Conservation (phyloP, 139 green algal species). For the Mychonastes homosphaera region DNA sequence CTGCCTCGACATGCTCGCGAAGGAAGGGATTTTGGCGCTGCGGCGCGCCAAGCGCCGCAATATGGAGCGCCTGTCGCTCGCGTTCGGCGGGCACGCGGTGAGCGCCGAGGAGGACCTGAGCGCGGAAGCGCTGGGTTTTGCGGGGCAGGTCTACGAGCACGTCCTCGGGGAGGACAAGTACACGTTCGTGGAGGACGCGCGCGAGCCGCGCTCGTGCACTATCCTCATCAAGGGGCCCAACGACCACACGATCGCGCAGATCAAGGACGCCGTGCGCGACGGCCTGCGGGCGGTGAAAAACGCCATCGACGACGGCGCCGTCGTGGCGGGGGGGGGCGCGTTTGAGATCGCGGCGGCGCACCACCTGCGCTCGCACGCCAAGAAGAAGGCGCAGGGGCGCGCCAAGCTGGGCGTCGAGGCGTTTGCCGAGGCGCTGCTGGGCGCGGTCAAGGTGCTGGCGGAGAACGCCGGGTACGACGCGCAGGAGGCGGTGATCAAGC, state of each 20-base stretch:
- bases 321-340: slow-evolving; percentile 77
- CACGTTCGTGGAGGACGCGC: slow-evolving; percentile 96
- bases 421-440: slow-evolving; percentile 92
- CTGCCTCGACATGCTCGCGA: slow-evolving; percentile 91
- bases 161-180: slow-evolving; percentile 98
- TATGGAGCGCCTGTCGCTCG: slow-evolving; percentile 92
- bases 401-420: slow-evolving; percentile 93
- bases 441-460: slow-evolving; percentile 75
- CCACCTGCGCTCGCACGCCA: slow-evolving; percentile 55
- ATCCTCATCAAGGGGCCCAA: slow-evolving; percentile 96
- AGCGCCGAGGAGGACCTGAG: slow-evolving; percentile 25
- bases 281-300: slow-evolving; percentile 96
- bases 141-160: slow-evolving; percentile 93
- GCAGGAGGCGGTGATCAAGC: slow-evolving; percentile 69
- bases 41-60: slow-evolving; percentile 91
- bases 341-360: slow-evolving; percentile 85
- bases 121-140: slow-evolving; percentile 37
- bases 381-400: slow-evolving; percentile 35
- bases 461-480: slow-evolving; percentile 58
- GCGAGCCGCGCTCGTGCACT: slow-evolving; percentile 82
- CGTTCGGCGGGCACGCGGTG: slow-evolving; percentile 69
- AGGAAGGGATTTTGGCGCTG: slow-evolving; percentile 85
- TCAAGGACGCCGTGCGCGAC: slow-evolving; percentile 97
- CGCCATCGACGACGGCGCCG: slow-evolving; percentile 69
- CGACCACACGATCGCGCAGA: slow-evolving; percentile 94